phyloP scores from a whole-genome alignment of 495 filamentous ascomycete genomes.

The Penicillium daleae region DNA sequence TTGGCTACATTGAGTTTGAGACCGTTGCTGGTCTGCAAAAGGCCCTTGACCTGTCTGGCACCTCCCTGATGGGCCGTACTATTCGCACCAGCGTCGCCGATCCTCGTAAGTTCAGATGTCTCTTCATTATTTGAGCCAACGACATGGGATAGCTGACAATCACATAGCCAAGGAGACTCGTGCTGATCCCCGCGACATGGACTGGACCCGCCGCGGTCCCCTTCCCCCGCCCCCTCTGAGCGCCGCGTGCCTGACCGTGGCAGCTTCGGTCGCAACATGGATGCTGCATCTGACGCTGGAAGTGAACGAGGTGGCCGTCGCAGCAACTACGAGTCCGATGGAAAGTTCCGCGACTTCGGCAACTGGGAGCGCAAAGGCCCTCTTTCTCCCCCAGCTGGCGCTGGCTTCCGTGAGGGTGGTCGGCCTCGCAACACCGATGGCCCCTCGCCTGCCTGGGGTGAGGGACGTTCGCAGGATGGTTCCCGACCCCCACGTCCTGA shows the following conservation, averaged over 20 bases:
- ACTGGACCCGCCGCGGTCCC: constrained; percentile 91
- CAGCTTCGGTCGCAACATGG: constrained; percentile 54
- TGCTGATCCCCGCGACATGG: constrained; percentile 50
- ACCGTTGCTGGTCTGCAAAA: constrained; percentile 88
- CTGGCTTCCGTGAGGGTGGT: constrained; percentile 63
- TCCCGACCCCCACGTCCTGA: constrained; percentile 85
- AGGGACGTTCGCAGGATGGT: constrained; percentile 76
- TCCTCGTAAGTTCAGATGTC: constrained; percentile 64
- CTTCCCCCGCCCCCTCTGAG: constrained; percentile 67
- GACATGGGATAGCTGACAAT: constrained; percentile 32
- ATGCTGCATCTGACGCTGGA: constrained; percentile 54
- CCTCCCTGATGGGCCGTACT: constrained; percentile 79
- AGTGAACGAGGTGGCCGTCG: constrained; percentile 56
- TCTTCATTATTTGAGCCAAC: background rate
- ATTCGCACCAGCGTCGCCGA: constrained; percentile 88
- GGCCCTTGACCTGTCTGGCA: constrained; percentile 79
- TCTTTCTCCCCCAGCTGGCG: constrained; percentile 69
- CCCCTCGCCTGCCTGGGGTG: constrained; percentile 83
- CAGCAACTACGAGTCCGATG: constrained; percentile 68
- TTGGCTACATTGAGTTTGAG: constrained; percentile 94
- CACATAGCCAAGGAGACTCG: constrained; percentile 72
- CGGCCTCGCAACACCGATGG: constrained; percentile 70
- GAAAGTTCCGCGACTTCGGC: constrained; percentile 81
- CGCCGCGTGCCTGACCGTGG: constrained; percentile 53
- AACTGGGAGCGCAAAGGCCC: constrained; percentile 98